Conservation (phyloP, 2,329 filamentous ascomycete genomes). For the Ciborinia camelliae region DNA sequence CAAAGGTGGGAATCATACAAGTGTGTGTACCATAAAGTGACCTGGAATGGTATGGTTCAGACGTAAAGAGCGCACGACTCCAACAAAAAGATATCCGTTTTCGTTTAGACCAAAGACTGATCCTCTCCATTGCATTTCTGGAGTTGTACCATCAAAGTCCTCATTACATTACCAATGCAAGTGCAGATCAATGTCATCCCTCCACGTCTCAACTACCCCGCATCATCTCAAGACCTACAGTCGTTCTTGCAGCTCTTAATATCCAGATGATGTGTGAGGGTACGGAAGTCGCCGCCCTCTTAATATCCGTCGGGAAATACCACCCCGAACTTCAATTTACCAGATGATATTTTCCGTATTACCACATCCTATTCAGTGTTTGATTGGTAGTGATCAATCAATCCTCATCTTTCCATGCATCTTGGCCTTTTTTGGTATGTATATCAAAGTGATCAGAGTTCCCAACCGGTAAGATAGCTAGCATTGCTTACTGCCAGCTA, state of each 20-base stretch:
- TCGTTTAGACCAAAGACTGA: too few species aligned
- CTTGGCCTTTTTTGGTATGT: not conserved
- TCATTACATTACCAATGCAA: not conserved
- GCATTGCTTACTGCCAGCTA: too few species aligned
- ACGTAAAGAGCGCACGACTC: not conserved
- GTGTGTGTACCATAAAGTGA: not conserved
- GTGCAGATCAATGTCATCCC: not conserved
- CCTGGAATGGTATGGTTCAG: not conserved
- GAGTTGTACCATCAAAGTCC: not conserved
- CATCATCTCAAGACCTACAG: not conserved
- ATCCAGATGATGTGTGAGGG: too few species aligned
- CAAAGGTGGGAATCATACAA: not conserved
- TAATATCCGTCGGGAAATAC: not conserved
- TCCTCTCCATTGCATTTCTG: not conserved
- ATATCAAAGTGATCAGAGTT: not conserved
- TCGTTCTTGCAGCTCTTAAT: not conserved
- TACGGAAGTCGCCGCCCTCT: too few species aligned
- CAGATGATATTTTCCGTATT: not conserved
- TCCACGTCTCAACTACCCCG: not conserved
- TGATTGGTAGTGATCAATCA: not conserved
- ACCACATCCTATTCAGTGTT: not conserved
- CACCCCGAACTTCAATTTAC: not conserved
- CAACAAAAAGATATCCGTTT: not conserved
- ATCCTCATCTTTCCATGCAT: not conserved
- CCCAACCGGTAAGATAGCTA: too few species aligned